Evolutionary conservation across 768 basidiomycete species (phyloP).

Genomic region (Tricholoma furcatifolium): DNA sequence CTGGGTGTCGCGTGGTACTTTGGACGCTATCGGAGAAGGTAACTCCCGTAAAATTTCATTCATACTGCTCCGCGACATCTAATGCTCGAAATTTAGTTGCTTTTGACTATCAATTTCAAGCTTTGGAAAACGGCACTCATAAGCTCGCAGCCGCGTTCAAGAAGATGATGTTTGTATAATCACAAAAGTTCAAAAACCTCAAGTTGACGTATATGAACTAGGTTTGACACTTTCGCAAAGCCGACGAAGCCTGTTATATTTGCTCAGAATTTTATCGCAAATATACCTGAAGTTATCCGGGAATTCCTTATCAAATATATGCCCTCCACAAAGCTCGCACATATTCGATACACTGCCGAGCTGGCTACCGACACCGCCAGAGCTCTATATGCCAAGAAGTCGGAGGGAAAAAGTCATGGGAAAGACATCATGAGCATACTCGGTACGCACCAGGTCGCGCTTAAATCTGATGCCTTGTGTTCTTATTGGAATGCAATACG

Average conservation of each 20-base stretch:
- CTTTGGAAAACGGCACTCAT: conserved; percentile 35
- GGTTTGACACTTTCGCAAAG: conserved; percentile 30
- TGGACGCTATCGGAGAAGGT: conserved; percentile 55
- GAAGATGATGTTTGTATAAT: conserved; percentile 32
- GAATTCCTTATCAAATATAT: too few relatives aligned
- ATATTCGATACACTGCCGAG: conserved; percentile 29
- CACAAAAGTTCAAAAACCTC: not conserved
- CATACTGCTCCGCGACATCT: not conserved
- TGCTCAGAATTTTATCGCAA: conserved; percentile 18
- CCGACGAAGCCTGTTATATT: conserved; percentile 31
- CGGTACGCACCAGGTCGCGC: conserved; percentile 24
- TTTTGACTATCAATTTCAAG: conserved; percentile 49
- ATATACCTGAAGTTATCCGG: too few relatives aligned
- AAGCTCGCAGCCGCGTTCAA: conserved; percentile 34
- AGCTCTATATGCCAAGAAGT: conserved; percentile 32
- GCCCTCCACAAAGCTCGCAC: conserved; percentile 23
- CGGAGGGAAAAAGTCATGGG: conserved; percentile 29
- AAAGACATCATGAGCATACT: conserved; percentile 46
- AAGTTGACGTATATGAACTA: conserved; percentile 8
- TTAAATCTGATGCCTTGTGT: not conserved
- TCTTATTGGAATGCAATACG: not conserved
- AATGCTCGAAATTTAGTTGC: conserved; percentile 30
- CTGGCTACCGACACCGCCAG: conserved; percentile 32
- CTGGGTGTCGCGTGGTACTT: conserved; percentile 41
- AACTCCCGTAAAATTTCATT: not conserved